Conservation (phyloP, 202 grass and related monocot genomes). For the Elaeis oleifera region DNA sequence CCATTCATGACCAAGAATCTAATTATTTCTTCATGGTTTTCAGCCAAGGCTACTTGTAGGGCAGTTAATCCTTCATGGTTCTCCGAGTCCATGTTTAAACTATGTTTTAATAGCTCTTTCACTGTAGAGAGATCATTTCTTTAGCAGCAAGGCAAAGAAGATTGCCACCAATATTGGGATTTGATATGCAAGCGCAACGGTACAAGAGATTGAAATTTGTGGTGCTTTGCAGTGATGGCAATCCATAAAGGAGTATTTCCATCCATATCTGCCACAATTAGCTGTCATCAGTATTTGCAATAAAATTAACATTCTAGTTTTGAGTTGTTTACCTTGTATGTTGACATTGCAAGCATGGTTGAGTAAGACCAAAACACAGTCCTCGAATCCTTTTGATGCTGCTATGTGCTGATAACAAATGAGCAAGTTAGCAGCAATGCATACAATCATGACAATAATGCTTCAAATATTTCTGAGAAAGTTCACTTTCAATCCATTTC, state of each 20-base stretch:
- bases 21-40: conserved; percentile 42
- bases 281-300: neutral
- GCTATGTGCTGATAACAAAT: conserved; percentile 58
- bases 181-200: conserved; percentile 41
- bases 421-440: neutral
- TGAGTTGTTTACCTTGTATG: conserved; percentile 39
- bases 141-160: conserved; percentile 63
- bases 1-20: conserved; percentile 60
- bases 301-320: neutral
- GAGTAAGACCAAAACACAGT: conserved; percentile 70
- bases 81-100: conserved; percentile 46
- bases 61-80: conserved; percentile 57
- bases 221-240: conserved; percentile 60
- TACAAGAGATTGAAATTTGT: conserved; percentile 75
- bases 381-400: conserved; percentile 76
- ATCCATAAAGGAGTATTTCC: conserved; percentile 74
- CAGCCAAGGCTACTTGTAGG: conserved; percentile 44
- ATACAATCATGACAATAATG: too few relatives aligned
- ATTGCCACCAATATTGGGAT: conserved; percentile 45
- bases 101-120: conserved; percentile 63
- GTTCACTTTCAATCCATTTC: too few relatives aligned
- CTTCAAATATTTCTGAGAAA: too few relatives aligned
- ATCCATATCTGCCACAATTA: conserved; percentile 36
- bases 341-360: conserved; percentile 68
- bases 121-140: conserved; percentile 46